phyloP scores from a whole-genome alignment of 805 yeast species.

The Isabelozyma pseudorhagii region DNA sequence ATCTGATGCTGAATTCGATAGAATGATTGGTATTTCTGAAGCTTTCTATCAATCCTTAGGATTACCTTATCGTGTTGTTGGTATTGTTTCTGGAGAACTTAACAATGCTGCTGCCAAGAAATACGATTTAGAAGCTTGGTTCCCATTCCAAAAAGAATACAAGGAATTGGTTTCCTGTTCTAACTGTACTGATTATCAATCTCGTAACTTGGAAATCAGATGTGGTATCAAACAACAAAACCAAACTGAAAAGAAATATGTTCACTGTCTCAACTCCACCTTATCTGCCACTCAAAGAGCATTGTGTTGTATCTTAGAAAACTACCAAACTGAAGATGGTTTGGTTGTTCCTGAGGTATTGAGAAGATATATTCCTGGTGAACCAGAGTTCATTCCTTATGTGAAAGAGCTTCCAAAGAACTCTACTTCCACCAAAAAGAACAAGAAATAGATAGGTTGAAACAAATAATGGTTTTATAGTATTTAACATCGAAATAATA shows the following conservation, averaged over 20 bases:
- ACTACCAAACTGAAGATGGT: slow-evolving; percentile 97
- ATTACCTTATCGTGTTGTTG: slow-evolving; percentile 94
- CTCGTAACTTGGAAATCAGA: slow-evolving; percentile 97
- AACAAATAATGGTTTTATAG: background rate
- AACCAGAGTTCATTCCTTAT: slow-evolving; percentile 93
- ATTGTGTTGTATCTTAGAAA: slow-evolving; percentile 93
- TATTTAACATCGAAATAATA: background rate
- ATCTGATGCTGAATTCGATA: slow-evolving; percentile 96
- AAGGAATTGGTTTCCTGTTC: slow-evolving; percentile 98
- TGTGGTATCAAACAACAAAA: slow-evolving; percentile 96
- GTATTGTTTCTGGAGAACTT: slow-evolving; percentile 96
- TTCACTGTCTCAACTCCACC: slow-evolving; percentile 96
- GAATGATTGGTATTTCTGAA: slow-evolving; percentile 89
- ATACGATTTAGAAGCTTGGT: slow-evolving; percentile 99
- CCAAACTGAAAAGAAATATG: slow-evolving; percentile 95
- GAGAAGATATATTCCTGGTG: slow-evolving; percentile 96
- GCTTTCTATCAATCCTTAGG: slow-evolving; percentile 90
- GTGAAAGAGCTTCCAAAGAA: slow-evolving; percentile 91
- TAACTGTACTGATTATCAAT: slow-evolving; percentile 98
- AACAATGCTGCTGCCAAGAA: slow-evolving; percentile 99
- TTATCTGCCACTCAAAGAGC: slow-evolving; percentile 98
- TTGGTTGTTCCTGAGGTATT: slow-evolving; percentile 90
- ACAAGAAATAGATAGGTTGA: slow-evolving; percentile 18
- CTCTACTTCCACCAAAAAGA: slow-evolving; percentile 74
- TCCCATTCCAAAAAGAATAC: slow-evolving; percentile 98